Percentiles rank a stretch among this genome's conserved stretches.
Evolutionary conservation across 352 stramenopile species (phyloP).

Genomic region (Phytophthora cactorum): DNA sequence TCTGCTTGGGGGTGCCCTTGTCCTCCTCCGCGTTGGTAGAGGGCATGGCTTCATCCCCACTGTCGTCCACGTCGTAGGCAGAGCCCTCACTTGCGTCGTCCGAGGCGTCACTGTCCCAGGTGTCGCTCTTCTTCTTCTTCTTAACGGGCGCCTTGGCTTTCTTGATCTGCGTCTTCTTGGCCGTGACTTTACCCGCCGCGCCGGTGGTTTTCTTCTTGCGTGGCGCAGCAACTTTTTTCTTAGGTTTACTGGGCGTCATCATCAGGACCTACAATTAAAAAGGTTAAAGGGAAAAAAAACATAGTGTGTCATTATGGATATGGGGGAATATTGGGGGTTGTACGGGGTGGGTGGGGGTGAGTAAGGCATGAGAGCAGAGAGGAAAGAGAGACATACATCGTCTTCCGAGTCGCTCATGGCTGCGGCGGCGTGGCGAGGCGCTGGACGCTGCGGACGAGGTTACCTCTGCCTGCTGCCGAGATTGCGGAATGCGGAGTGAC

Average conservation of each 20-base stretch:
- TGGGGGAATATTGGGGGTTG: not conserved
- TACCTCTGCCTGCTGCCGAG: conserved; percentile 12
- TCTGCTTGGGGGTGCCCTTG: conserved; percentile 52
- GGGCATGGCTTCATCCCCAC: conserved; percentile 33
- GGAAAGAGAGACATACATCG: conserved; percentile 41
- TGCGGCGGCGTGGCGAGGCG: not conserved
- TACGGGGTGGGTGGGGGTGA: not conserved
- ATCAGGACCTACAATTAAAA: conserved; percentile 29
- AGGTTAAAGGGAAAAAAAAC: conserved; percentile 5
- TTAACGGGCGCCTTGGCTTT: conserved; percentile 43
- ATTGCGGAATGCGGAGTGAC: conserved; percentile 30
- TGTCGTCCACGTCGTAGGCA: conserved; percentile 42
- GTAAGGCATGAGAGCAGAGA: conserved; percentile 1
- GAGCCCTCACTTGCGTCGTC: conserved; percentile 29
- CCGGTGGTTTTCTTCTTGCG: conserved; percentile 42
- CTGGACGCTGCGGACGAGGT: not conserved
- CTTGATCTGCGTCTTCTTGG: conserved; percentile 44
- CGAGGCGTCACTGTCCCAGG: conserved; percentile 47
- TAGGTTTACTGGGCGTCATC: conserved; percentile 24
- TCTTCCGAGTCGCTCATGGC: conserved; percentile 61
- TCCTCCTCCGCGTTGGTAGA: conserved; percentile 8
- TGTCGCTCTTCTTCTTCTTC: conserved; percentile 61
- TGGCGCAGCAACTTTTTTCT: conserved; percentile 26
- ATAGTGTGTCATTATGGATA: conserved; percentile 13
- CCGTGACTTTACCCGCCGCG: conserved; percentile 32